Evolutionary conservation across 306 rosid species (phyloP), one percentile per base, ranked within the genome.

Genomic region (Quercus ilex): DNA sequence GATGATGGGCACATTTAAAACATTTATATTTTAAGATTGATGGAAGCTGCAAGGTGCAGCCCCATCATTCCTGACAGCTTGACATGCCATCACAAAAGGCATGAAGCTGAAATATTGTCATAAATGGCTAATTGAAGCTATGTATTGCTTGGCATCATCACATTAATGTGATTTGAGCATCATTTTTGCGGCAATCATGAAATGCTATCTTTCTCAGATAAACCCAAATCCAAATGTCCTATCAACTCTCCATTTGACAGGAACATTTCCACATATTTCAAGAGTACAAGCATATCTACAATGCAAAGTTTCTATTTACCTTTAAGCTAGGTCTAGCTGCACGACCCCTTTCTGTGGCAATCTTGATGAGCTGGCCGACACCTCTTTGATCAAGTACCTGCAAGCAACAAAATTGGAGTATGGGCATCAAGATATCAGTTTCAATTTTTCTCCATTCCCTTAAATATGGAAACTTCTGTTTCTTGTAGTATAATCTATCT

Each of bases 361-460:
- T 74, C 90, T 88, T 93, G 80, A 95, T 81, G 68, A 93, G 97
- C 83, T 95, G 97, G 56, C 99, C 99, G 1, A 95, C 99, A 68
- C 98, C 99, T 85, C 78, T 89, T 57, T 93, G 99, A 81, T 95
- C 98, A 88, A 95, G 96, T 72, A 95, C 99, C 99, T 95, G 85
- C 23, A 69, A 77, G 64, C 15, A 72, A 77, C 49, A 63, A 63
- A 59, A 52, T 83, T 21, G 56, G 62, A 41, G 60, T 38, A 5
- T 53, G 46, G 46, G 11, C 3, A 3, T 38, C 43, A 69, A 63
- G 51, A 30, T n/a, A 11, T 77, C 20, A 31, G 62, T 69, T 69
- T 80, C 69, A 84, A 76, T 43, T 56, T 30, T 13, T 69, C 55
- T 73, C 76, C 53, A 33, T 19, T 26, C 6, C 28, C 2, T 52